These are phyloP conservation scores for Rhamnella rubrinervis DNA, from an alignment of 331 rosid species.

Conservation along the genomic window DNA sequence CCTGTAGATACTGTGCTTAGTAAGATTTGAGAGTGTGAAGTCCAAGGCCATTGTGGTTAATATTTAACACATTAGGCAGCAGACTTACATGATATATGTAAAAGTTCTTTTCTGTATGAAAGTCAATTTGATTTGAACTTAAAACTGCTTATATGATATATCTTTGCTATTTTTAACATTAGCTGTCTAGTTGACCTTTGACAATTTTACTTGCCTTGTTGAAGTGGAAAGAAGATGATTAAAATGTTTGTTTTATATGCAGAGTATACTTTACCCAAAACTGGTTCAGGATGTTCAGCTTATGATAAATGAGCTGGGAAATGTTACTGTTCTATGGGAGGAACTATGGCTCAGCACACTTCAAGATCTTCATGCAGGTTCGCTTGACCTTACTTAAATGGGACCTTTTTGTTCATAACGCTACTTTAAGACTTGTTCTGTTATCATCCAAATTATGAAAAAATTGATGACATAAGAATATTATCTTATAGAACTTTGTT, in stretches of 20 bases:
- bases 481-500: background rate
- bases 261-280: conserved; percentile 82
- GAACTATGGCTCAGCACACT: conserved; percentile 98
- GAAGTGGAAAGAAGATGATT: conserved; percentile 28
- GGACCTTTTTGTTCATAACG: conserved; percentile 28
- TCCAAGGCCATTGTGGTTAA: background rate
- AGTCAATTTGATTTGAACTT: background rate
- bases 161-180: background rate
- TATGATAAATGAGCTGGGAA: conserved; percentile 89
- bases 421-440: conserved; percentile 6
- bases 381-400: conserved; percentile 15
- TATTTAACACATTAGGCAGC: background rate
- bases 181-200: background rate
- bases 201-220: conserved; percentile 14
- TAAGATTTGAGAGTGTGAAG: background rate
- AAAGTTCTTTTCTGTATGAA: background rate
- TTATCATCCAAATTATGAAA: background rate
- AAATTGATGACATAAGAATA: background rate
- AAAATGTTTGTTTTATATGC: conserved; percentile 41
- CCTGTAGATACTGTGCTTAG: too few relatives aligned
- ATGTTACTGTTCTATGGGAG: conserved; percentile 99
- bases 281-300: conserved; percentile 91
- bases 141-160: background rate
- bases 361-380: conserved; percentile 97
- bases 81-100: background rate